Evolutionary conservation across 495 filamentous ascomycete species (phyloP).

Genomic region (Durotheca rogersii): DNA sequence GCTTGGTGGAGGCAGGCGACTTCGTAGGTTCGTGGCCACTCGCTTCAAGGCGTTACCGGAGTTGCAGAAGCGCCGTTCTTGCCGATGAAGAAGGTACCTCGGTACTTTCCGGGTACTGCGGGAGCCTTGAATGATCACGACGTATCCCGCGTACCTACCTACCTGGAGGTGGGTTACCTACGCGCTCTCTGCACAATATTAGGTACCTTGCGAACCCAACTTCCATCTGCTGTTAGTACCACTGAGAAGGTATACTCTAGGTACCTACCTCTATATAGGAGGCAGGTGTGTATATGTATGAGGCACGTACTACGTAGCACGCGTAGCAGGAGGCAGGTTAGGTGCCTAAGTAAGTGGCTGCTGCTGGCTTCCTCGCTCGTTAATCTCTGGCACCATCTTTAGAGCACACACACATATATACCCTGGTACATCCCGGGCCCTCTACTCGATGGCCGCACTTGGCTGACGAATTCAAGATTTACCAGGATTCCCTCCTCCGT

Average conservation of each 20-base stretch:
- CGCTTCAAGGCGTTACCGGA: not conserved
- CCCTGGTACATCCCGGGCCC: too few relatives aligned
- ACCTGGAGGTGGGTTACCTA: not conserved
- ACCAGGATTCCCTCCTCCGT: too few relatives aligned
- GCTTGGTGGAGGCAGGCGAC: not conserved
- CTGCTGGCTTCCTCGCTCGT: not conserved
- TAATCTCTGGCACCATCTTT: slow-evolving; percentile 19
- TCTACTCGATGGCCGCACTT: slow-evolving; percentile 10
- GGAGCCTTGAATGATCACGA: not conserved
- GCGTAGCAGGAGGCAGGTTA: too few relatives aligned
- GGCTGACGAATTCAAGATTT: slow-evolving; percentile 21
- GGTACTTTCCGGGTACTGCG: not conserved
- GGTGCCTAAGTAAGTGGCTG: slow-evolving; percentile 5
- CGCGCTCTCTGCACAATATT: not conserved
- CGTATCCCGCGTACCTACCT: not conserved
- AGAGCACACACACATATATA: too few relatives aligned
- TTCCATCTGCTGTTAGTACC: too few relatives aligned
- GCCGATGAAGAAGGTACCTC: not conserved
- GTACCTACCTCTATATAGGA: too few relatives aligned
- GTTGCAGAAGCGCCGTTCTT: slow-evolving; percentile 20
- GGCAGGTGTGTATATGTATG: too few relatives aligned
- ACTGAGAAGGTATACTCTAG: too few relatives aligned
- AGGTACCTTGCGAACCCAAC: not conserved
- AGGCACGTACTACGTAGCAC: too few relatives aligned
- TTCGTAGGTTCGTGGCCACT: slow-evolving; percentile 3